phyloP scores from a whole-genome alignment of 306 rosid genomes.

The Nissolia schottii region DNA sequence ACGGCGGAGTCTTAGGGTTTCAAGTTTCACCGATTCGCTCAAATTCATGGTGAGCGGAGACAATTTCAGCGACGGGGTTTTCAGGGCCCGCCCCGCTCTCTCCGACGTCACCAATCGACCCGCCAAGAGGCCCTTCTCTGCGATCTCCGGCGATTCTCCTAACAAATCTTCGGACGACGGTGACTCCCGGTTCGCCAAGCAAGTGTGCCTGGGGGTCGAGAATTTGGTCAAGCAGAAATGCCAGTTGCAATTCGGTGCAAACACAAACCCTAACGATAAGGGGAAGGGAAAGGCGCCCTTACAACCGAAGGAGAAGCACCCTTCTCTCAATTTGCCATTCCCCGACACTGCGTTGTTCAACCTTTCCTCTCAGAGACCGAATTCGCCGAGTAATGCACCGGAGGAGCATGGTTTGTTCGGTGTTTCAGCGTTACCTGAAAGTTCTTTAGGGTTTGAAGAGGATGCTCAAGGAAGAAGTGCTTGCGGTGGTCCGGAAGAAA shows the following conservation, averaged over 20 bases:
- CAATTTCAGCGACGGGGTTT: conserved; percentile 30
- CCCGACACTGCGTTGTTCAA: not conserved
- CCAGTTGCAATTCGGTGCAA: not conserved
- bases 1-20: conserved; percentile 14
- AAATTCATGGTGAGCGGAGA: conserved; percentile 41
- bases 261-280: not conserved
- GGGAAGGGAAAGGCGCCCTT: conserved; percentile 9
- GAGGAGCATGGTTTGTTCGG: conserved; percentile 16
- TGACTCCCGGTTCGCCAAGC: conserved; percentile 31
- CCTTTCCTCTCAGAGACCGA: conserved; percentile 8
- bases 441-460: conserved; percentile 5
- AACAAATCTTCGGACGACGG: conserved; percentile 28
- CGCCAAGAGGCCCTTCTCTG: conserved; percentile 43
- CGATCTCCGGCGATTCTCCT: conserved; percentile 30
- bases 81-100: conserved; percentile 49
- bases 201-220: conserved; percentile 28
- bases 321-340: conserved; percentile 15
- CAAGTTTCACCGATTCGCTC: not conserved
- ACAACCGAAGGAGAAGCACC: conserved; percentile 21
- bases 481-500: conserved; percentile 17
- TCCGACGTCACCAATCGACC: conserved; percentile 60
- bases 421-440: conserved; percentile 11
- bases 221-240: conserved; percentile 25
- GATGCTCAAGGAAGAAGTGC: conserved; percentile 15
- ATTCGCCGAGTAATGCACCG: not conserved